These are phyloP conservation scores for Nakaseomyces nivariensis DNA, from an alignment of 1,139 yeast species.

Conservation along the genomic window DNA sequence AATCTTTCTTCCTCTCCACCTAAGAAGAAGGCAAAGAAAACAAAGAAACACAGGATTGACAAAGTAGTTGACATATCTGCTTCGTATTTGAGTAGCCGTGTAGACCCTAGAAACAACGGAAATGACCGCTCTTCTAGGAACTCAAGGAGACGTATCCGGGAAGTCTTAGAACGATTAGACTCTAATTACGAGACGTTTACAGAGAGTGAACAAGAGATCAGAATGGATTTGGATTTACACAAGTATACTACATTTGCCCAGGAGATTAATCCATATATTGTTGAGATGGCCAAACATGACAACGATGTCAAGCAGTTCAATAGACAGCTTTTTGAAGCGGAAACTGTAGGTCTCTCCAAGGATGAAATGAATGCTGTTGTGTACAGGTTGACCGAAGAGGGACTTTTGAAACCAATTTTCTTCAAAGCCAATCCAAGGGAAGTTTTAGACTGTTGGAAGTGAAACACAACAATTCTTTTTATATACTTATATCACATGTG, in stretches of 20 bases:
- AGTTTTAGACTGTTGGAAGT: slow-evolving; percentile 15
- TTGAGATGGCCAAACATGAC: slow-evolving; percentile 21
- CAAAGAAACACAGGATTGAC: background rate
- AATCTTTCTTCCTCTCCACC: no score
- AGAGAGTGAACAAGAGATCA: background rate
- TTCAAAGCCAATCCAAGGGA: slow-evolving; percentile 17
- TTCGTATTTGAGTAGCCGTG: background rate
- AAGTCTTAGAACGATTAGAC: background rate
- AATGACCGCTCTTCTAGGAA: background rate
- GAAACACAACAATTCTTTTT: background rate
- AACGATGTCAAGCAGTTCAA: slow-evolving; percentile 11
- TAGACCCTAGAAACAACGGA: background rate
- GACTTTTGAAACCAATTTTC: slow-evolving; percentile 16
- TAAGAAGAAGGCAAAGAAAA: background rate
- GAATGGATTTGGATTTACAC: background rate
- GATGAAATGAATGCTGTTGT: slow-evolving; percentile 11
- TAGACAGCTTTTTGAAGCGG: slow-evolving; percentile 9
- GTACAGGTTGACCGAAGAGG: slow-evolving; percentile 10
- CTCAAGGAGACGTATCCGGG: slow-evolving; percentile 1
- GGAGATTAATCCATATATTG: slow-evolving; percentile 20
- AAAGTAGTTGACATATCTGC: background rate
- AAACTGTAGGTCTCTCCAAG: slow-evolving; percentile 9
- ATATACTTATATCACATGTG: background rate
- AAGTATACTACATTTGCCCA: slow-evolving; percentile 8
- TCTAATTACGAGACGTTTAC: background rate